phyloP scores from a whole-genome alignment of 805 yeast species.

The Hanseniaspora occidentalis region DNA sequence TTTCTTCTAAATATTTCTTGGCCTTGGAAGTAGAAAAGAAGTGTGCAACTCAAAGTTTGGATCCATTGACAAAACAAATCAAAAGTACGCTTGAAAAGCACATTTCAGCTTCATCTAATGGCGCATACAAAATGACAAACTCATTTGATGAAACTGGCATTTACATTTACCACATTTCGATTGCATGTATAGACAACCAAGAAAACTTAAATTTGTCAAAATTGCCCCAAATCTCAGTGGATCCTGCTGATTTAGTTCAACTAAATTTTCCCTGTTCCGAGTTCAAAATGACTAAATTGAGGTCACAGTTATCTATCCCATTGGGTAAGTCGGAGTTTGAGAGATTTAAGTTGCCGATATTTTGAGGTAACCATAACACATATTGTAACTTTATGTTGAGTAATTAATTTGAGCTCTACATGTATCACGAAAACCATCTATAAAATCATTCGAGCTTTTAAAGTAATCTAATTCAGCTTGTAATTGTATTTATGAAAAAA shows the following conservation, averaged over 20 bases:
- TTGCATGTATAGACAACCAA: conserved; percentile 1
- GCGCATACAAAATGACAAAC: no score
- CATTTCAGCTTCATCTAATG: no score
- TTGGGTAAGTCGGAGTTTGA: conserved; percentile 1
- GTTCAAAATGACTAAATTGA: conserved; percentile 6
- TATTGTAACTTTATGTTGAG: no score
- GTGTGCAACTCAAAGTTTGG: not conserved
- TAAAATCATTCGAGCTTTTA: no score
- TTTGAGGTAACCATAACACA: no score
- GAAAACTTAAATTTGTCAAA: not conserved
- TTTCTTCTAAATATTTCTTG: conserved; percentile 3
- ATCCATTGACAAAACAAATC: conserved; percentile 1
- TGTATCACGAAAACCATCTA: no score
- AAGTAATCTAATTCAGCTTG: no score
- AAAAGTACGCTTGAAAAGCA: no score
- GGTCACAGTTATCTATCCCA: conserved; percentile 5
- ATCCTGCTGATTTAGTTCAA: not conserved
- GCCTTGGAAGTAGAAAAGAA: conserved; percentile 3
- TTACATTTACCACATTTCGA: conserved; percentile 6
- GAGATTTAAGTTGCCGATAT: not conserved
- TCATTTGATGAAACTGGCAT: no score
- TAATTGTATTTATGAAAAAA: no score
- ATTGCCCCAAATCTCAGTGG: not conserved
- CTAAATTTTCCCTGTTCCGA: conserved; percentile 5
- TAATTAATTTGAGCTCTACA: no score